phyloP scores from a whole-genome alignment of 1,284 basidiomycete genomes.

The Cronartium quercuum region DNA sequence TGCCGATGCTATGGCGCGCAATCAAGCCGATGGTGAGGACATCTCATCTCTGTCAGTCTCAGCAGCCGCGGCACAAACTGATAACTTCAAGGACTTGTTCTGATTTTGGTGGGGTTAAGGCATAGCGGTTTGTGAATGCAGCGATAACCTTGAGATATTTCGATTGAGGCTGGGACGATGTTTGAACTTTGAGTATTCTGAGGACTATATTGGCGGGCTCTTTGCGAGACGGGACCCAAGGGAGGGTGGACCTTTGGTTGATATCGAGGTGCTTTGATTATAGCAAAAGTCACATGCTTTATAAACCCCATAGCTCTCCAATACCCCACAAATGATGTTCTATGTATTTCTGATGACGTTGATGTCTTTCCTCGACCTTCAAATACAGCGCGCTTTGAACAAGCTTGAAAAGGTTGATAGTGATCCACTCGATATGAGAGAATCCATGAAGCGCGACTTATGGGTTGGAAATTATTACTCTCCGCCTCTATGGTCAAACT shows the following conservation, averaged over 20 bases:
- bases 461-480: too few relatives aligned
- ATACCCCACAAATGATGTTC: not conserved
- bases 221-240: constrained; percentile 35
- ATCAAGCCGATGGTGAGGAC: constrained; percentile 27
- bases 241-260: constrained; percentile 35
- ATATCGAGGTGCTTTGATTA: constrained; percentile 25
- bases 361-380: not conserved
- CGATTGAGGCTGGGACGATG: constrained; percentile 33
- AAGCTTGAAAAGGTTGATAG: constrained; percentile 35
- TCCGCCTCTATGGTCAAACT: not conserved
- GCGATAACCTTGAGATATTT: constrained; percentile 33
- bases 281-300: not conserved
- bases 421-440: not conserved
- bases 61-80: too few relatives aligned
- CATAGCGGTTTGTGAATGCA: constrained; percentile 38
- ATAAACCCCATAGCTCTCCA: not conserved
- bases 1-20: constrained; percentile 35
- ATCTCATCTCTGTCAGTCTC: too few relatives aligned
- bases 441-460: too few relatives aligned
- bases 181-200: constrained; percentile 36
- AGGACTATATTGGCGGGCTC: constrained; percentile 37
- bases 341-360: not conserved
- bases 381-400: constrained; percentile 21
- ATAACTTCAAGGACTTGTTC: not conserved
- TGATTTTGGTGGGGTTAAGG: constrained; percentile 7